phyloP scores from a whole-genome alignment of 208 protist genomes.

The Leishmania martiniquensis region DNA sequence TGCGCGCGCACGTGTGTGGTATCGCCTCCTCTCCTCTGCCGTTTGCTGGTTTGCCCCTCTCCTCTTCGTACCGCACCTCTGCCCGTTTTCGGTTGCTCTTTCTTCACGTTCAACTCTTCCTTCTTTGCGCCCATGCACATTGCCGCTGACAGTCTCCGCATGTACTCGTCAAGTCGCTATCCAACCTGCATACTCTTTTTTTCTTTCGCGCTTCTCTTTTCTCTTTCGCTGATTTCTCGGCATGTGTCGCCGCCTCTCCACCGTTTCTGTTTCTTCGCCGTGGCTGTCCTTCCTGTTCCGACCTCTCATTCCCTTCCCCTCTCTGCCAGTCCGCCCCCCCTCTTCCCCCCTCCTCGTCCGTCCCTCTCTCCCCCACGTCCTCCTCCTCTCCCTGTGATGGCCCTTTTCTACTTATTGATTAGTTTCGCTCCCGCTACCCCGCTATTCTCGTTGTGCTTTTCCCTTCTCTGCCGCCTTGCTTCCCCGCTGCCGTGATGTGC shows the following conservation, averaged over 20 bases:
- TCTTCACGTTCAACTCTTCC: too few species aligned
- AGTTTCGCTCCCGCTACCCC: neutral
- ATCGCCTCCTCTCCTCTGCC: neutral
- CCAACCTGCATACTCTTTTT: neutral
- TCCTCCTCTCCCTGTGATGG: neutral
- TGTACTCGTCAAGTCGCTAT: too few species aligned
- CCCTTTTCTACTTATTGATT: neutral
- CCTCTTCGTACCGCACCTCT: neutral
- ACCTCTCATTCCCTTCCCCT: too few species aligned
- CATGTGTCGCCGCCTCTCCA: too few species aligned
- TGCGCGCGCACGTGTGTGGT: neutral
- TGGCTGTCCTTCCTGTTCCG: slow-evolving; percentile 6
- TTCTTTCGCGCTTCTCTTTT: neutral
- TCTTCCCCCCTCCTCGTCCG: neutral
- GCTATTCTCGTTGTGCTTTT: too few species aligned
- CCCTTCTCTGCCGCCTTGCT: too few species aligned
- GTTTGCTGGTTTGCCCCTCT: neutral
- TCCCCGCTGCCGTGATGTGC: neutral
- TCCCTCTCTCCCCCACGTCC: neutral
- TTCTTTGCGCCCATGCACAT: too few species aligned
- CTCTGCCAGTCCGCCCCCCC: neutral
- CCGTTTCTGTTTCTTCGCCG: neutral
- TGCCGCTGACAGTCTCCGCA: too few species aligned
- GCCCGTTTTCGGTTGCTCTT: neutral
- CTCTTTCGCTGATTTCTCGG: neutral